Percentiles rank a stretch among this genome's conserved stretches.
Evolutionary conservation across 148 eudicot species (phyloP).

Genomic region (Camellia lanceoleosa): DNA sequence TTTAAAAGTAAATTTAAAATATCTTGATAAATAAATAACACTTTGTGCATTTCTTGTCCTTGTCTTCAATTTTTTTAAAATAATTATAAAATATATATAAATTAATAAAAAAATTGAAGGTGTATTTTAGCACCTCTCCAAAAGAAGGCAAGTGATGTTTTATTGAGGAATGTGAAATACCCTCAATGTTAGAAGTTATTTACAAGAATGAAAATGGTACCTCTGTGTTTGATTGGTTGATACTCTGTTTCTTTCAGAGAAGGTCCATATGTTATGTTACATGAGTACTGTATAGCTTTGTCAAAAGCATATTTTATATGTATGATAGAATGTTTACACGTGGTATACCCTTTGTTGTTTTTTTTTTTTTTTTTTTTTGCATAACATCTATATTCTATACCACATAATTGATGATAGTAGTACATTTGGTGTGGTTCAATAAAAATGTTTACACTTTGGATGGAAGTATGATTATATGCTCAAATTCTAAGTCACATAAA

Average conservation of each 20-base stretch:
- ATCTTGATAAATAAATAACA: too few relatives aligned
- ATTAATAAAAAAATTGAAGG: too few relatives aligned
- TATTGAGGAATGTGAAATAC: background rate
- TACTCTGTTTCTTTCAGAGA: background rate
- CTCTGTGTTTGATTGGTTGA: slow-evolving; percentile 9
- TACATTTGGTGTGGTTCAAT: background rate
- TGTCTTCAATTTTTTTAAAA: too few relatives aligned
- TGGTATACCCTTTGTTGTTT: background rate
- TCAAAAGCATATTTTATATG: background rate
- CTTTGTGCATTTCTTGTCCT: too few relatives aligned
- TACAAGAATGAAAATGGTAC: background rate
- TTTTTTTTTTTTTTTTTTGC: too few relatives aligned
- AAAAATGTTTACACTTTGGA: background rate
- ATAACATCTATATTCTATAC: too few relatives aligned
- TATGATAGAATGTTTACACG: background rate
- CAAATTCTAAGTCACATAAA: background rate
- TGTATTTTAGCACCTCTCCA: too few relatives aligned
- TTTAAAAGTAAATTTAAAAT: too few relatives aligned
- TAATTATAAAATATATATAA: too few relatives aligned
- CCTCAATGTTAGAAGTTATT: background rate
- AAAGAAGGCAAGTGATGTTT: background rate
- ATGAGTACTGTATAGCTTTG: background rate
- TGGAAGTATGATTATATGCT: background rate
- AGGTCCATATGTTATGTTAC: background rate
- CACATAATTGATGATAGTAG: background rate